Evolutionary conservation across 1,139 yeast genomes (phyloP).

Genomic region (Pichia sp.): DNA sequence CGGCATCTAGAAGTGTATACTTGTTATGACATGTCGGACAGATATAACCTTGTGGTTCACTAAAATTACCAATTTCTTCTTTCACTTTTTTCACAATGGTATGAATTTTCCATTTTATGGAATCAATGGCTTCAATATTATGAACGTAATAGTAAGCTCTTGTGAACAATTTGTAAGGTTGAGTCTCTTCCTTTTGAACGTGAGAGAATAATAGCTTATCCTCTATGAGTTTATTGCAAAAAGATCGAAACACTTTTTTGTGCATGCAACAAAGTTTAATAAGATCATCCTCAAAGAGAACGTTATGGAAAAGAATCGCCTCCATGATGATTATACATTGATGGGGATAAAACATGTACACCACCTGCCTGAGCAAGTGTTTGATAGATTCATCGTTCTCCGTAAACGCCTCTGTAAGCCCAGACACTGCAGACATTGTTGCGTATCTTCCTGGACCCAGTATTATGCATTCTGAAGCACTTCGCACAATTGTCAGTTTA

Average conservation of each 20-base stretch:
- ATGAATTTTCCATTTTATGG: constrained; percentile 95
- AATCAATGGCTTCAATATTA: constrained; percentile 88
- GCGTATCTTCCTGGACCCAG: too few relatives aligned
- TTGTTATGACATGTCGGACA: constrained; percentile 82
- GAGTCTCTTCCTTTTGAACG: constrained; percentile 77
- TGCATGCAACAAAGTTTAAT: constrained; percentile 74
- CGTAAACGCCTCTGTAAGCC: constrained; percentile 10
- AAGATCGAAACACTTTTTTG: constrained; percentile 76
- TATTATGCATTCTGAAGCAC: too few relatives aligned
- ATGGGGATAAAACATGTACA: constrained; percentile 80
- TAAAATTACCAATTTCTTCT: constrained; percentile 73
- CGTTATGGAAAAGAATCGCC: constrained; percentile 86
- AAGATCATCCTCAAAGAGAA: constrained; percentile 90
- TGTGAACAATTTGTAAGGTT: constrained; percentile 59
- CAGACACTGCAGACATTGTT: constrained; percentile 12
- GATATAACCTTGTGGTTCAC: constrained; percentile 89
- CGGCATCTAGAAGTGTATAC: constrained; percentile 82
- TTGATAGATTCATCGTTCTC: constrained; percentile 19
- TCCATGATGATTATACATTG: constrained; percentile 82
- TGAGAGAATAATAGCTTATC: constrained; percentile 67
- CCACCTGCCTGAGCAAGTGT: constrained; percentile 46
- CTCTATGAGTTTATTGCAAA: constrained; percentile 75
- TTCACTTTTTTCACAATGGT: constrained; percentile 71
- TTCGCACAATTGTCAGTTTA: too few relatives aligned
- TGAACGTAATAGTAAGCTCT: constrained; percentile 84